These are phyloP conservation scores for Paramarasmius palmivorus DNA, from an alignment of 1,284 basidiomycete species.

Conservation along the genomic window DNA sequence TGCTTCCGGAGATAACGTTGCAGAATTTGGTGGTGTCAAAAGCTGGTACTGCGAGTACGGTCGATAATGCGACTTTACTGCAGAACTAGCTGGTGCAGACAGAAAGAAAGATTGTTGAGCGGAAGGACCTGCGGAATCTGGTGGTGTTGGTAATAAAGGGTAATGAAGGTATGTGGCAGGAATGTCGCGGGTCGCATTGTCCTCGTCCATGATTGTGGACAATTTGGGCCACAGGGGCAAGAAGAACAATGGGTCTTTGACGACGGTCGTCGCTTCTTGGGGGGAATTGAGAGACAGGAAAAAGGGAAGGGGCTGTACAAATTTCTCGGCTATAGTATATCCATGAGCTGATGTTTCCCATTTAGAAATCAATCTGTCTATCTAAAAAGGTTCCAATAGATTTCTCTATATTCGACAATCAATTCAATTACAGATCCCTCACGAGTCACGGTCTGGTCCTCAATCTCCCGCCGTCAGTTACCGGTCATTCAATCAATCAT, in stretches of 20 bases:
- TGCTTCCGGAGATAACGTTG: slow-evolving; percentile 14
- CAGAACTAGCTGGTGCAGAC: slow-evolving; percentile 6
- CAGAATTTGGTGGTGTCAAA: slow-evolving; percentile 9
- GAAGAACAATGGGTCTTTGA: no score
- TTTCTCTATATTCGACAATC: no score
- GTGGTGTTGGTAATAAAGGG: slow-evolving; percentile 3
- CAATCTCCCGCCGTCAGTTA: neutral
- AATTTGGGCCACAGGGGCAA: neutral
- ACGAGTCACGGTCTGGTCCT: neutral
- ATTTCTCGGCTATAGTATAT: neutral
- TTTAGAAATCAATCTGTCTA: neutral
- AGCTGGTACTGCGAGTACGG: slow-evolving; percentile 22
- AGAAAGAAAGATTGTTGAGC: slow-evolving; percentile 4
- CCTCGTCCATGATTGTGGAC: neutral
- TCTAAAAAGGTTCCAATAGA: no score
- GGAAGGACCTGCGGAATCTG: slow-evolving; percentile 1
- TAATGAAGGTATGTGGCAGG: neutral
- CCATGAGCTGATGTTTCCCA: neutral
- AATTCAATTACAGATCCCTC: no score
- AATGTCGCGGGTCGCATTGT: neutral
- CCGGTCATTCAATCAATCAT: slow-evolving; percentile 48
- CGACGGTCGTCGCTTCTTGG: no score
- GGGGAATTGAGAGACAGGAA: no score
- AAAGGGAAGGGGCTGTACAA: no score
- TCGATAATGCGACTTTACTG: slow-evolving; percentile 21